Percentiles rank a stretch among this genome's conserved stretches.
These are phyloP conservation scores for Fomitopsis pinicola DNA, from an alignment of 1,284 basidiomycete species.

Conservation along the genomic window DNA sequence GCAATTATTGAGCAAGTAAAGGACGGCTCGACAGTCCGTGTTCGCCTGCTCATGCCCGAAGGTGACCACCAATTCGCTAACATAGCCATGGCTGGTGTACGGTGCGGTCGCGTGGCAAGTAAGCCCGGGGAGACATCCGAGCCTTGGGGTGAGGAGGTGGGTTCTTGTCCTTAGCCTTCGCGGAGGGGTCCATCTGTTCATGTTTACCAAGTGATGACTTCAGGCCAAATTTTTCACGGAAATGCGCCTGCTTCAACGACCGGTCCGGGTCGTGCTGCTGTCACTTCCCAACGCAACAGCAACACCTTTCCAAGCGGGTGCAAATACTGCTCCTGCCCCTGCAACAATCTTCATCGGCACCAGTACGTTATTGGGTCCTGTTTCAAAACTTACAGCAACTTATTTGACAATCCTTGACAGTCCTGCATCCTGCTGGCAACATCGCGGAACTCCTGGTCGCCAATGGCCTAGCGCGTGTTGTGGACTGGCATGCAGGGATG, in stretches of 20 bases:
- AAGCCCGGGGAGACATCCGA: constrained; percentile 79
- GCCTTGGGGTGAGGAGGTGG: constrained; percentile 81
- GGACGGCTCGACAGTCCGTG: constrained; percentile 89
- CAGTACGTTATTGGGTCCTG: constrained; percentile 38
- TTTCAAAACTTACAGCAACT: background rate
- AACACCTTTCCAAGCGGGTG: constrained; percentile 74
- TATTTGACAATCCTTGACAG: constrained; percentile 29
- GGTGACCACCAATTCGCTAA: constrained; percentile 87
- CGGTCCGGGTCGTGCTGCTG: constrained; percentile 83
- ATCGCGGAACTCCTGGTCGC: constrained; percentile 88
- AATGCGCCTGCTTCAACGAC: constrained; percentile 85
- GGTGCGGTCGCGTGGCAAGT: constrained; percentile 68
- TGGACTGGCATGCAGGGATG: constrained; percentile 98
- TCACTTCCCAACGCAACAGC: constrained; percentile 83
- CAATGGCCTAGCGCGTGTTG: constrained; percentile 85
- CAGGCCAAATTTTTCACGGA: constrained; percentile 96
- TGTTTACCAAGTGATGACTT: constrained; percentile 16
- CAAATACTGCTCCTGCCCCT: constrained; percentile 56
- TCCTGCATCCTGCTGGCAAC: constrained; percentile 90
- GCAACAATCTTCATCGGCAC: constrained; percentile 89
- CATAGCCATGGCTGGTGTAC: constrained; percentile 82
- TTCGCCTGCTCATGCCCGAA: constrained; percentile 84
- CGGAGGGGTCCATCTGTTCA: constrained; percentile 5
- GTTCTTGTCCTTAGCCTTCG: constrained; percentile 20
- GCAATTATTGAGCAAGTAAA: constrained; percentile 93